Conservation (phyloP, 345 rosid species). For the Rhizophora apiculata region DNA sequence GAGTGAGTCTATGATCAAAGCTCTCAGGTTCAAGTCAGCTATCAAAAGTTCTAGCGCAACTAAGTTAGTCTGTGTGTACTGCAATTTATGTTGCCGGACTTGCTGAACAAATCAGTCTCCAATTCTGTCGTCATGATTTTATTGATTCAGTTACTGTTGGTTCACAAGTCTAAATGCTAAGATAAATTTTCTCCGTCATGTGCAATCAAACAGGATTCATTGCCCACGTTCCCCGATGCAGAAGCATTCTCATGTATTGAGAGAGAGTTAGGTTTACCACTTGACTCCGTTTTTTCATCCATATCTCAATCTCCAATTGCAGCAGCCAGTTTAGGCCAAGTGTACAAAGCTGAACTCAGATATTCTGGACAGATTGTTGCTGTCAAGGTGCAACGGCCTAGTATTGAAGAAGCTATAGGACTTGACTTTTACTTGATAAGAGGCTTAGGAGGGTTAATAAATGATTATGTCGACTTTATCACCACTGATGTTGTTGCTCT, state of each 20-base stretch:
- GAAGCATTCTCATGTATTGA: constrained; percentile 92
- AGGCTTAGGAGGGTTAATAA: constrained; percentile 67
- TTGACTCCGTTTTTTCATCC: constrained; percentile 63
- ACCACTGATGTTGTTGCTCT: constrained; percentile 82
- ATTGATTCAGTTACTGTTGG: no score
- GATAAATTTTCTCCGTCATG: no score
- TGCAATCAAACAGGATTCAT: constrained; percentile 60
- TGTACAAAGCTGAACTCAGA: constrained; percentile 85
- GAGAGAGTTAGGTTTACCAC: constrained; percentile 66
- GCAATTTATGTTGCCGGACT: no score
- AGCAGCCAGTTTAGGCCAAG: constrained; percentile 97
- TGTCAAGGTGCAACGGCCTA: constrained; percentile 94
- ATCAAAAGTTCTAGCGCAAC: no score
- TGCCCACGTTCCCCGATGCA: constrained; percentile 94
- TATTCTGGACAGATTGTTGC: constrained; percentile 78
- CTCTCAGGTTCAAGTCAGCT: no score
- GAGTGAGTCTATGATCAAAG: no score
- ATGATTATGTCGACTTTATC: constrained; percentile 71
- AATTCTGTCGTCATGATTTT: no score
- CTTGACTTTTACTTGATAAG: constrained; percentile 87
- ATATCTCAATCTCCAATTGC: constrained; percentile 88
- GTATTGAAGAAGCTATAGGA: constrained; percentile 84
- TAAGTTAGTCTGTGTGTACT: no score
- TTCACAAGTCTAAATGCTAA: no score
- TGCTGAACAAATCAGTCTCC: no score